These are phyloP conservation scores for Yamadazyma membranifaciens DNA, from an alignment of 1,139 yeast species.

Conservation along the genomic window DNA sequence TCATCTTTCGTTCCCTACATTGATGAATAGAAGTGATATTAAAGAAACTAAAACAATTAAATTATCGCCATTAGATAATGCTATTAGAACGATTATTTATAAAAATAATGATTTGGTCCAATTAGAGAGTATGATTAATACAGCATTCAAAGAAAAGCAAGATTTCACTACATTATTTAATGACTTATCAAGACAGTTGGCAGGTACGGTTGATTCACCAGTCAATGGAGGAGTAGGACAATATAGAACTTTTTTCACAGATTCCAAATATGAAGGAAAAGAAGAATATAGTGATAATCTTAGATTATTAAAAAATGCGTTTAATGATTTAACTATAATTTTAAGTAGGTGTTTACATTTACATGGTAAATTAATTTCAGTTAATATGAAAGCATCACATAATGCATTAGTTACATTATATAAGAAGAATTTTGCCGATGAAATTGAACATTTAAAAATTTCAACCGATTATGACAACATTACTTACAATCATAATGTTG, in stretches of 20 bases:
- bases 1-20: conserved; percentile 75
- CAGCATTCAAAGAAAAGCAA: conserved; percentile 54
- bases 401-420: conserved; percentile 63
- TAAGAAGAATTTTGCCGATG: conserved; percentile 66
- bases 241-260: conserved; percentile 66
- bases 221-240: conserved; percentile 92
- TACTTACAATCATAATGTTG: conserved; percentile 24
- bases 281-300: conserved; percentile 47
- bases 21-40: conserved; percentile 83
- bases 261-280: conserved; percentile 35
- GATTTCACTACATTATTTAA: conserved; percentile 52
- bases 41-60: conserved; percentile 49
- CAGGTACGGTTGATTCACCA: conserved; percentile 91
- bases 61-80: conserved; percentile 85
- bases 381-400: conserved; percentile 60
- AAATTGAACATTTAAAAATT: conserved; percentile 47
- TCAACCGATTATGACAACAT: conserved; percentile 32
- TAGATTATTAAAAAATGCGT: conserved; percentile 55
- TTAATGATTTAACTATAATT: conserved; percentile 66
- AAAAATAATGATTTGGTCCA: conserved; percentile 74
- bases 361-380: conserved; percentile 67
- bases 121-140: conserved; percentile 61
- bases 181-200: conserved; percentile 72
- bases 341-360: conserved; percentile 65
- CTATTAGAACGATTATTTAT: conserved; percentile 61